A percentile compares a stretch with the other conserved stretches of the same genome.
Evolutionary conservation across 208 protist species (phyloP).

Genomic region (Trypanosoma cruzi): DNA sequence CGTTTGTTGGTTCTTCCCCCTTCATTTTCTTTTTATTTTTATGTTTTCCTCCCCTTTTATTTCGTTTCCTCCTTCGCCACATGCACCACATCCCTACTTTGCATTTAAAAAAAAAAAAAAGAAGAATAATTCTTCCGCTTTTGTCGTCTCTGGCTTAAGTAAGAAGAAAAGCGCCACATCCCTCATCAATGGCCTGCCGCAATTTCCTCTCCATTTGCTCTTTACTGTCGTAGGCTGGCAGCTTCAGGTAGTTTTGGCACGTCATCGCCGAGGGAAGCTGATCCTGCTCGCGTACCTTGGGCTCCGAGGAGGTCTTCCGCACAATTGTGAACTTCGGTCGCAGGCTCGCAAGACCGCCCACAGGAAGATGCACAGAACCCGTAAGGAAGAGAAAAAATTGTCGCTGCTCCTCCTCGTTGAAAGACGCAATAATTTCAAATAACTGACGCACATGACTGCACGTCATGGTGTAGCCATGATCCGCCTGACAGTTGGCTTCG

Average conservation of each 20-base stretch:
- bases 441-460: slow-evolving; percentile 83
- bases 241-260: slow-evolving; percentile 94
- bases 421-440: slow-evolving; percentile 82
- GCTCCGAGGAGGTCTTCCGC: slow-evolving; percentile 75
- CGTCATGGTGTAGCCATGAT: slow-evolving; percentile 86
- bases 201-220: slow-evolving; percentile 88
- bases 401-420: slow-evolving; percentile 72
- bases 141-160: slow-evolving; percentile 48
- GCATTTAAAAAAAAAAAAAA: slow-evolving; percentile 13
- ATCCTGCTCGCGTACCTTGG: slow-evolving; percentile 56
- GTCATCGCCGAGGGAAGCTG: slow-evolving; percentile 93
- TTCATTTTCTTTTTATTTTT: not conserved
- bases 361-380: slow-evolving; percentile 78
- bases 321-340: slow-evolving; percentile 91
- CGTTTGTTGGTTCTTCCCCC: not conserved
- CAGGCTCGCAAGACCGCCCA: slow-evolving; percentile 75
- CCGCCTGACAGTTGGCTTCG: slow-evolving; percentile 68
- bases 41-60: not conserved
- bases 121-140: slow-evolving; percentile 2
- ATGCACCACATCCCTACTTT: not conserved
- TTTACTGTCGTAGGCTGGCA: slow-evolving; percentile 86
- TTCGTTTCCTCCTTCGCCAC: not conserved
- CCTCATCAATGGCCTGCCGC: slow-evolving; percentile 85
- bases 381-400: slow-evolving; percentile 92
- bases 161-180: slow-evolving; percentile 81